These are phyloP conservation scores for Apiospora sp. DNA, from an alignment of 2,329 filamentous ascomycete genomes.

Conservation along the genomic window DNA sequence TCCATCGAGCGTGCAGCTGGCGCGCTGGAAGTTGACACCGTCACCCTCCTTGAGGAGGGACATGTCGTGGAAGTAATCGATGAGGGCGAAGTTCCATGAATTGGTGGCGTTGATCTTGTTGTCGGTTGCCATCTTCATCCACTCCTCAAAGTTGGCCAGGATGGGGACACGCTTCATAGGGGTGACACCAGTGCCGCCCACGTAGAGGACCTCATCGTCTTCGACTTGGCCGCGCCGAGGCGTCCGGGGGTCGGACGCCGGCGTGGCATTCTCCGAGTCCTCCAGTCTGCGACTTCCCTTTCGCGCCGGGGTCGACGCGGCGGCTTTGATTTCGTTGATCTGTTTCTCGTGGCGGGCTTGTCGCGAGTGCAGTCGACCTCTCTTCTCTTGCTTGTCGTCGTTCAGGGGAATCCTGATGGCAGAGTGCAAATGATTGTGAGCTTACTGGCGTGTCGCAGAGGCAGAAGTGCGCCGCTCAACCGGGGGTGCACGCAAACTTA, in stretches of 20 bases:
- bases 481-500: slow-evolving; percentile 45
- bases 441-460: neutral
- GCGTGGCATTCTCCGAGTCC: slow-evolving; percentile 64
- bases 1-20: slow-evolving; percentile 94
- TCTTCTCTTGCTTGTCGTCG: slow-evolving; percentile 93
- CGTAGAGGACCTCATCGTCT: slow-evolving; percentile 68
- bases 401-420: slow-evolving; percentile 84
- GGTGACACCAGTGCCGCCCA: slow-evolving; percentile 80
- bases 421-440: slow-evolving; percentile 27
- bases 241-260: slow-evolving; percentile 64
- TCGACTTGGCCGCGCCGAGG: slow-evolving; percentile 55
- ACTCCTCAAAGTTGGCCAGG: slow-evolving; percentile 97
- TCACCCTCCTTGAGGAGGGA: slow-evolving; percentile 95
- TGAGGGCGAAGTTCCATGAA: slow-evolving; percentile 99
- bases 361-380: slow-evolving; percentile 83
- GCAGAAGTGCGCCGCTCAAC: neutral
- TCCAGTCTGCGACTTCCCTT: slow-evolving; percentile 68
- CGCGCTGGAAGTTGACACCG: slow-evolving; percentile 97
- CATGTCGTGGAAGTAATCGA: slow-evolving; percentile 99
- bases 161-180: slow-evolving; percentile 97
- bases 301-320: slow-evolving; percentile 71
- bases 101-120: slow-evolving; percentile 99
- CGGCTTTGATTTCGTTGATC: slow-evolving; percentile 89
- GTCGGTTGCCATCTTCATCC: slow-evolving; percentile 99
- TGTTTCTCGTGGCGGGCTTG: slow-evolving; percentile 90